A percentile compares a stretch with the other conserved stretches of the same genome.
Evolutionary conservation across 352 stramenopile species (phyloP).

Genomic region (Globisporangium splendens): DNA sequence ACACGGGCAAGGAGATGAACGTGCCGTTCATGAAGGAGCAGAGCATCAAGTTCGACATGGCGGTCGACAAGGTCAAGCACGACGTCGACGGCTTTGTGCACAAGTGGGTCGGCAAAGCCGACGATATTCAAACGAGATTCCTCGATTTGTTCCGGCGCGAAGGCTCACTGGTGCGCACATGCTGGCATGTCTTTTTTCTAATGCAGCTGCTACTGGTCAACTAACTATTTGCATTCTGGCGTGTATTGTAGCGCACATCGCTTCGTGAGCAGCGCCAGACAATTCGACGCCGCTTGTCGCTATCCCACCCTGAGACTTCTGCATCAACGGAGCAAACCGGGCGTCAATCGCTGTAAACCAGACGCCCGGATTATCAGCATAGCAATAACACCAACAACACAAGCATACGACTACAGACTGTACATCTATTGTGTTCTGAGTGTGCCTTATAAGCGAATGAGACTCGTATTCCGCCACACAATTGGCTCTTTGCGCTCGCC

Average conservation of each 20-base stretch:
- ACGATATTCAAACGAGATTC: conserved; percentile 86
- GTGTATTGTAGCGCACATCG: neutral
- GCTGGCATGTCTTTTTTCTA: too few species aligned
- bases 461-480: too few species aligned
- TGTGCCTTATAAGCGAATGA: neutral
- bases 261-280: conserved; percentile 6
- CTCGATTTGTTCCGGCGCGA: too few species aligned
- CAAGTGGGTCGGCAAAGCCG: conserved; percentile 74
- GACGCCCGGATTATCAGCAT: neutral
- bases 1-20: conserved; percentile 92
- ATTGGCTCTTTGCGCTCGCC: too few species aligned
- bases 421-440: neutral
- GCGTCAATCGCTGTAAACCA: conserved; percentile 2
- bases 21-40: conserved; percentile 87
- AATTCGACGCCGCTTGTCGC: conserved; percentile 2
- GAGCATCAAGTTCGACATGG: conserved; percentile 86
- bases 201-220: too few species aligned
- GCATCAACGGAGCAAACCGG: neutral
- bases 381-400: neutral
- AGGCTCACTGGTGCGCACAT: too few species aligned
- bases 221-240: too few species aligned
- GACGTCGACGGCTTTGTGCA: conserved; percentile 75
- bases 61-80: conserved; percentile 79
- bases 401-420: neutral
- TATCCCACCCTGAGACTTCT: conserved; percentile 1